These are phyloP conservation scores for Geranium incanum DNA, from an alignment of 441 rosid species.

Conservation along the genomic window DNA sequence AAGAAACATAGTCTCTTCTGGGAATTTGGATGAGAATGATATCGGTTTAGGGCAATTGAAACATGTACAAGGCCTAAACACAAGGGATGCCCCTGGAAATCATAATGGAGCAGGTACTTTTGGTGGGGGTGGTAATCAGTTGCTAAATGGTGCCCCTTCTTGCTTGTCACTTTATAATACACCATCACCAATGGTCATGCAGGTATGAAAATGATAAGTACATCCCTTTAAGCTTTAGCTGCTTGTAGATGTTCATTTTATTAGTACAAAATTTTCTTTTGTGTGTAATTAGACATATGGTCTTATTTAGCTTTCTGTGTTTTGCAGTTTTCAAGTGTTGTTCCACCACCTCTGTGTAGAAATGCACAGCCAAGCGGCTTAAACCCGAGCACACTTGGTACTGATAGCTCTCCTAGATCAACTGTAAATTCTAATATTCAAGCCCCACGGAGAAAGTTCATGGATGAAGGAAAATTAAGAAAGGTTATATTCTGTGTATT, in stretches of 20 bases:
- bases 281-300: conserved; percentile 15
- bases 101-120: conserved; percentile 32
- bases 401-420: conserved; percentile 67
- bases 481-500: conserved; percentile 44
- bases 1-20: conserved; percentile 32
- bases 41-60: conserved; percentile 61
- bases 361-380: conserved; percentile 63
- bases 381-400: conserved; percentile 34
- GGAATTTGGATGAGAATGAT: conserved; percentile 47
- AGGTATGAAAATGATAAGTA: conserved; percentile 35
- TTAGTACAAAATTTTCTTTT: conserved; percentile 10
- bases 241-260: not conserved
- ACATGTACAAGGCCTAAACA: conserved; percentile 55
- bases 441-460: conserved; percentile 93
- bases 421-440: conserved; percentile 69
- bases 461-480: conserved; percentile 95
- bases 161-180: conserved; percentile 66
- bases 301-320: conserved; percentile 20
- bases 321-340: conserved; percentile 74
- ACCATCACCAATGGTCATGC: conserved; percentile 77
- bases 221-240: not conserved
- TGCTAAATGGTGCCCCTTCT: conserved; percentile 55
- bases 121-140: conserved; percentile 48
- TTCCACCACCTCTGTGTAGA: conserved; percentile 82
- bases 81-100: conserved; percentile 62